Evolutionary conservation across 805 yeast genomes (phyloP).

Genomic region (Ogataea allantospora): DNA sequence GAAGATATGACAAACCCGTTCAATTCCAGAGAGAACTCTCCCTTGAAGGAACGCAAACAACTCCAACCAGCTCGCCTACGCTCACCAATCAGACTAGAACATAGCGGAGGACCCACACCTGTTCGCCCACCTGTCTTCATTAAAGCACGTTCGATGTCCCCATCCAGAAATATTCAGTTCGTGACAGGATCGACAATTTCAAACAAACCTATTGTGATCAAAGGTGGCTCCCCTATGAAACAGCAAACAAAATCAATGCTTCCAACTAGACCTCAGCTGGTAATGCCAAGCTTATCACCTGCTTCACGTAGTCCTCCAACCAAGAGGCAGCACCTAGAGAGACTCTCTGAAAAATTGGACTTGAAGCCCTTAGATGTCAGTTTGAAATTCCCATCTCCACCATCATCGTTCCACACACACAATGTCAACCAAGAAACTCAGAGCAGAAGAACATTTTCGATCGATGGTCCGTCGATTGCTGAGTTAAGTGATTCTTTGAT

Average conservation of each 20-base stretch:
- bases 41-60: conserved; percentile 10
- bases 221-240: conserved; percentile 30
- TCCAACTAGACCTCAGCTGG: conserved; percentile 11
- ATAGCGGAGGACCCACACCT: conserved; percentile 1
- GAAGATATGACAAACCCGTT: conserved; percentile 28
- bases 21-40: conserved; percentile 24
- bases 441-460: background rate
- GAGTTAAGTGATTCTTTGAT: conserved; percentile 31
- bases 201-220: conserved; percentile 28
- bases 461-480: conserved; percentile 18
- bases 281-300: conserved; percentile 11
- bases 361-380: conserved; percentile 13
- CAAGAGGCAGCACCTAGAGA: conserved; percentile 1
- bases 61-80: conserved; percentile 1
- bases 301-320: conserved; percentile 3
- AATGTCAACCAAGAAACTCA: background rate
- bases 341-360: conserved; percentile 1
- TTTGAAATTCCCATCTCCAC: conserved; percentile 6
- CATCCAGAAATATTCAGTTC: conserved; percentile 4
- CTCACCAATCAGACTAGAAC: background rate
- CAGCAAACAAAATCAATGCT: conserved; percentile 4
- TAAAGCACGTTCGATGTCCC: background rate
- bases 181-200: conserved; percentile 22
- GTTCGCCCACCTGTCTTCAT: conserved; percentile 20
- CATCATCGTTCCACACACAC: conserved; percentile 5